phyloP scores from a whole-genome alignment of 2,329 filamentous ascomycete genomes.

The Mycosphaerella sp. region DNA sequence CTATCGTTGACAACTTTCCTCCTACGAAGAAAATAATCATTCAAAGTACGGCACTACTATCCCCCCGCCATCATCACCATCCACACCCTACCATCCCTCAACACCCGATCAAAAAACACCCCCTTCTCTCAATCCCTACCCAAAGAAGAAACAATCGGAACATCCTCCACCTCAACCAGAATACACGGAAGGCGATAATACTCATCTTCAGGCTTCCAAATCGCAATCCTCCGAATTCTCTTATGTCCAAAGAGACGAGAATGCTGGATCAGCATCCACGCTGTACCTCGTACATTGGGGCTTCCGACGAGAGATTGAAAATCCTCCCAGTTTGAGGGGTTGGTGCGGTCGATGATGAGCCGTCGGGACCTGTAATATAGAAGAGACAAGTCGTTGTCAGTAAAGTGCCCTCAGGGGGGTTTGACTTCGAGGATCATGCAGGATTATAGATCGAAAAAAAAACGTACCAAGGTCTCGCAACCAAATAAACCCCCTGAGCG shows the following conservation, averaged over 20 bases:
- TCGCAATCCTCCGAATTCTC: background rate
- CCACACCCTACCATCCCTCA: no score
- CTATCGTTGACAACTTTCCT: no score
- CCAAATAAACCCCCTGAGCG: background rate
- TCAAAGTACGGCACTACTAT: no score
- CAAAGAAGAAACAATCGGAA: background rate
- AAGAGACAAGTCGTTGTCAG: no score
- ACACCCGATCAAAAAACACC: no score
- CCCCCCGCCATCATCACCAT: no score
- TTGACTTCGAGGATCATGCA: background rate
- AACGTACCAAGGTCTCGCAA: background rate
- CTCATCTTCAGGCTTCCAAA: background rate
- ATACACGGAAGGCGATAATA: background rate
- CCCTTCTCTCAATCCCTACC: no score
- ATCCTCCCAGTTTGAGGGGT: background rate
- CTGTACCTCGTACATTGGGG: background rate
- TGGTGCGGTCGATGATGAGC: background rate
- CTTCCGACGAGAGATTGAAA: background rate
- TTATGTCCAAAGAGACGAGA: background rate
- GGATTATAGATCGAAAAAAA: no score
- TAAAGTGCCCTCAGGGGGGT: no score
- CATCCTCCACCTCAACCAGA: background rate
- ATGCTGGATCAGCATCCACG: constrained; percentile 1
- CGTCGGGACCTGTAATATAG: background rate
- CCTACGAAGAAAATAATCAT: no score